Conservation (phyloP, 495 filamentous ascomycete species). For the Sordaria brevicollis region DNA sequence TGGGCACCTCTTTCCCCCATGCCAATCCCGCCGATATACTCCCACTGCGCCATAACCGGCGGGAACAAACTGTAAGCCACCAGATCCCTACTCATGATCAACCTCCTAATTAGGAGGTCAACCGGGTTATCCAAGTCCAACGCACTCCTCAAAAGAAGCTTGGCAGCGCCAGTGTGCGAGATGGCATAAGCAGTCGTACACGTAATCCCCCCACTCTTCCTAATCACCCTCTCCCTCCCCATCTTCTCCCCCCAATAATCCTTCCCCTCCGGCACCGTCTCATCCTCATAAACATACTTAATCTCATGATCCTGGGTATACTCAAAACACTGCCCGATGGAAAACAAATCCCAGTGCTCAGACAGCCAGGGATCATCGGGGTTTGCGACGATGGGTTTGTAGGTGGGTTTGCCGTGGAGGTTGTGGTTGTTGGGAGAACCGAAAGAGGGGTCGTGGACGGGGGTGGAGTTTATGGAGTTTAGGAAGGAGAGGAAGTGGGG, state of each 20-base stretch:
- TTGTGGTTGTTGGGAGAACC: constrained; percentile 1
- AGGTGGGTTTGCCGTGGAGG: neutral
- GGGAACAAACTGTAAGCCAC: constrained; percentile 10
- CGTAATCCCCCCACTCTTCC: constrained; percentile 8
- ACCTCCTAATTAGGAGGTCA: constrained; percentile 5
- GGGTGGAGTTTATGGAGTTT: constrained; percentile 9
- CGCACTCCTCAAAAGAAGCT: constrained; percentile 8
- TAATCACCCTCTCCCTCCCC: constrained; percentile 9
- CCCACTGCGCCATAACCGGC: constrained; percentile 13
- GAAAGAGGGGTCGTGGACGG: constrained; percentile 7
- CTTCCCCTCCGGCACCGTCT: neutral
- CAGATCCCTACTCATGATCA: constrained; percentile 3
- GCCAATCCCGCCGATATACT: constrained; percentile 8
- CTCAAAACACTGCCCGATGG: constrained; percentile 12
- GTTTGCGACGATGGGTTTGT: constrained; percentile 3
- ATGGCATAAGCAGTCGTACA: constrained; percentile 14
- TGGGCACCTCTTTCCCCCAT: constrained; percentile 10
- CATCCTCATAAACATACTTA: constrained; percentile 3
- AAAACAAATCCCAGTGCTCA: constrained; percentile 13
- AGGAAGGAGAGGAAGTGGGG: constrained; percentile 11
- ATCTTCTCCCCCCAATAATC: constrained; percentile 7
- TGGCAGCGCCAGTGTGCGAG: constrained; percentile 9
- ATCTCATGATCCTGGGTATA: constrained; percentile 2
- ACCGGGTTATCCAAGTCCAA: constrained; percentile 12
- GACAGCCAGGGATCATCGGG: constrained; percentile 13